Percentiles rank a stretch among this genome's conserved stretches.
phyloP scores from a whole-genome alignment of 225 moss, liverwort and hornwort genomes.

The Pseudisothecium myosuroides region DNA sequence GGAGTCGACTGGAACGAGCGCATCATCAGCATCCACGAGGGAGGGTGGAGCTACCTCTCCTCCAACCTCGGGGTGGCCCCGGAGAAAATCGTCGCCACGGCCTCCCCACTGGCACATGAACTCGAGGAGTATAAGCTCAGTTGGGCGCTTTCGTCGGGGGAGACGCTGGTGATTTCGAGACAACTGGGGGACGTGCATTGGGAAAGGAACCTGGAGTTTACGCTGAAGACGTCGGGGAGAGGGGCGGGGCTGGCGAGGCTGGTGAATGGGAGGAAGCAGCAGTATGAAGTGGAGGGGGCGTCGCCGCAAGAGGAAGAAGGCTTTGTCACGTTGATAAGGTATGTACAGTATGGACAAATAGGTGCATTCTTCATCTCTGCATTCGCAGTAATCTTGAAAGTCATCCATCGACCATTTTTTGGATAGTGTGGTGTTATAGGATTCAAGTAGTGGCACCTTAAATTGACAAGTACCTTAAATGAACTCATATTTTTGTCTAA shows the following conservation, averaged over 20 bases:
- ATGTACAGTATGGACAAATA: too few species aligned
- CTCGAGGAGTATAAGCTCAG: constrained; percentile 68
- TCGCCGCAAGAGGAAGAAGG: constrained; percentile 54
- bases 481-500: too few species aligned
- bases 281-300: constrained; percentile 53
- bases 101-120: constrained; percentile 65
- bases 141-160: constrained; percentile 68
- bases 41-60: constrained; percentile 59
- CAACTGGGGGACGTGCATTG: constrained; percentile 49
- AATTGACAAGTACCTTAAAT: too few species aligned
- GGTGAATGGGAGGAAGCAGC: constrained; percentile 63
- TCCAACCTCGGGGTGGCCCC: constrained; percentile 44
- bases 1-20: constrained; percentile 92
- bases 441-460: too few species aligned
- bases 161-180: constrained; percentile 61
- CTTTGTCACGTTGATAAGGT: constrained; percentile 67
- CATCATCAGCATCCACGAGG: constrained; percentile 57
- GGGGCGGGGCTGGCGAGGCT: constrained; percentile 47
- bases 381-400: too few species aligned
- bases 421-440: too few species aligned
- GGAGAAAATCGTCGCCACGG: constrained; percentile 48
- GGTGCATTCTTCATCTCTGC: too few species aligned
- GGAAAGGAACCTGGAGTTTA: constrained; percentile 66
- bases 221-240: constrained; percentile 22
- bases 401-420: too few species aligned